Evolutionary conservation across 257 asterid genomes (phyloP).

Genomic region (Cordia subcordata): DNA sequence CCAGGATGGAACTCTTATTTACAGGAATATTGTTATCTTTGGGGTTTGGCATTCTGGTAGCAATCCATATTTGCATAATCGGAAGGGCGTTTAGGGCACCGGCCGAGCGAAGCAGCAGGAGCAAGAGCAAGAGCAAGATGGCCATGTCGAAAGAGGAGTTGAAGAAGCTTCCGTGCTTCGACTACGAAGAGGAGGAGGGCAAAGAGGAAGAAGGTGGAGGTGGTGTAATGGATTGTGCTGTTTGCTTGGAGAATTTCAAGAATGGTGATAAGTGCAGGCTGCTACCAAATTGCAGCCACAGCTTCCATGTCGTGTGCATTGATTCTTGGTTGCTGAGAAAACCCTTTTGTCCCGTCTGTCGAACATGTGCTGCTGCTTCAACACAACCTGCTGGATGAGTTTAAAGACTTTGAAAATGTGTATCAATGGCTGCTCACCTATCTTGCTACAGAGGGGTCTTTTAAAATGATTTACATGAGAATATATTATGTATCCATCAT

Average conservation of each 20-base stretch:
- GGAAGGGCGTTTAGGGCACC: not conserved
- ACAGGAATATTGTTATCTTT: too few relatives aligned
- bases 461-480: too few relatives aligned
- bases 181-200: not conserved
- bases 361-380: constrained; percentile 5
- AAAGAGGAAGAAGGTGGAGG: too few relatives aligned
- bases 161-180: constrained; percentile 1
- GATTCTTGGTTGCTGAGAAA: constrained; percentile 5
- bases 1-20: too few relatives aligned
- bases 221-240: not conserved
- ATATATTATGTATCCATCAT: too few relatives aligned
- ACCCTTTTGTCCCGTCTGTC: constrained; percentile 9
- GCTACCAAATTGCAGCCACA: constrained; percentile 10
- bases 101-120: not conserved
- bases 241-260: constrained; percentile 10
- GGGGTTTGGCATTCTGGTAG: not conserved
- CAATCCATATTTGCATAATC: not conserved
- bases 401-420: too few relatives aligned
- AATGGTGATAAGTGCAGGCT: constrained; percentile 2
- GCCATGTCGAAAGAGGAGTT: not conserved
- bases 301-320: constrained; percentile 3
- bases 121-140: not conserved
- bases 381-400: too few relatives aligned
- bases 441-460: too few relatives aligned
- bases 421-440: too few relatives aligned